Evolutionary conservation across 2,329 filamentous ascomycete genomes (phyloP), one percentile per base, ranked within the genome.

Genomic region (Aureobasidium sp.): DNA sequence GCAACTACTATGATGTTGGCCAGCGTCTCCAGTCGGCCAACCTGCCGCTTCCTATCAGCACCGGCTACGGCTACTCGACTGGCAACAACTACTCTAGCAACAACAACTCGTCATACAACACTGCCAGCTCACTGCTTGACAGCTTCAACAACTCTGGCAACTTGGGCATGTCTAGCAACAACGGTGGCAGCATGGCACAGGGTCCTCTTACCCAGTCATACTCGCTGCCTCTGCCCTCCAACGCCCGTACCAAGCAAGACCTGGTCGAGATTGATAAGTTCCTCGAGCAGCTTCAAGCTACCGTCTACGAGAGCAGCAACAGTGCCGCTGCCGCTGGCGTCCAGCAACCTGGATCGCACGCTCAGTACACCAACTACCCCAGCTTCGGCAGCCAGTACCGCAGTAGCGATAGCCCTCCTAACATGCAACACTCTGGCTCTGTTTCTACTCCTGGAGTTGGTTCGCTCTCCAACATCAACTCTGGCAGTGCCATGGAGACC

Each of bases 231-330:
- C 86, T 91, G 10, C 91, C 96, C 80, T 86, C 87, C 52, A 95
- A 91, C 70, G 82, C 95, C 62, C 87, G 93, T 71, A 97, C 92
- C 53, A 96, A 97, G 82, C 91, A 86, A 73, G 94, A 99, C 73
- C 81, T 99, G 47, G 80, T 96, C 73, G 91, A 96, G 73, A 92
- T 97, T 70, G 94, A 97, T 74, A 89, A 91, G 71, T 90, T 97
- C 74, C 84, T 99, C 61, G 91, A 96, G 77, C 91, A 97, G 77
- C 93, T 97, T 82, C 92, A 97, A 77, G 87, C 88, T 66, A 97
- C 93, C 50, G 91, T 97, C 53, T 97, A 97, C 73, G 94, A 97
- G 77, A 96, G 88, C 74, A 90, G 87, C 69, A 71, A 69, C 58
- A 87, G 91, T 56, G 87, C 91, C 36, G 90, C 90, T 2, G 85